Evolutionary conservation across 2,329 filamentous ascomycete genomes (phyloP), one percentile per base, ranked within the genome.

Genomic region (Verticillium dahliae): DNA sequence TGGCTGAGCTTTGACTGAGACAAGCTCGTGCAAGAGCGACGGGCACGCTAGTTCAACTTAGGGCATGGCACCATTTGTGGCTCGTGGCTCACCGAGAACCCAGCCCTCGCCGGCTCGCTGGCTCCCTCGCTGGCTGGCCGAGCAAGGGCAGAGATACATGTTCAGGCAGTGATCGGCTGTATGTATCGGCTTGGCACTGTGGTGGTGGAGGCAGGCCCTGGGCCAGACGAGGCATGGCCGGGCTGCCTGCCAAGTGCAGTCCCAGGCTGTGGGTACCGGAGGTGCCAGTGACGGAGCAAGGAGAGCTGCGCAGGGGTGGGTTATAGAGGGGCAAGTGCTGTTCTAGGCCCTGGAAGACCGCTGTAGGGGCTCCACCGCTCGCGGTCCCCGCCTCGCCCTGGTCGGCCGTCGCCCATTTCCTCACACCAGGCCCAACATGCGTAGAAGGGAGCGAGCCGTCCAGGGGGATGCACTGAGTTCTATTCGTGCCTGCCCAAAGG

Each of bases 321-420:
- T 52, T 52, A 22, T 18, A 31, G 45, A 52, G 45, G 45, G 38
- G 38, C 33, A 41, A 50, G 11, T 39, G 57, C 38, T 14, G 57
- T 27, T 58, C 57, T 58, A 58, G 57, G 57, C 57, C 57, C 57
- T 31, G 35, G 27, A 45, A 50, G 57, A 34, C 57, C 57, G 38
- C 57, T 58, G 57, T 31, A 58, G 38, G 33, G 45, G 57, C 57
- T 50, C 57, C 57, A 58, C 57, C 11, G 57, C 15, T 39, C 39
- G 27, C 56, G 35, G 35, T 58, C 34, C 56, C 37, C 54, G 33
- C 54, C 18, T 18, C 22, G 34, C 31, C 54, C 50, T 22, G 34
- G 33, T 18, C 18, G 18, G 54, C 54, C 13, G 27, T 56, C 31
- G 31, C 54, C 34, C 31, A 34, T 33, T 31, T 33, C 55, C 45